phyloP scores from a whole-genome alignment of 352 stramenopile species.

The Pythium phragmitis region DNA sequence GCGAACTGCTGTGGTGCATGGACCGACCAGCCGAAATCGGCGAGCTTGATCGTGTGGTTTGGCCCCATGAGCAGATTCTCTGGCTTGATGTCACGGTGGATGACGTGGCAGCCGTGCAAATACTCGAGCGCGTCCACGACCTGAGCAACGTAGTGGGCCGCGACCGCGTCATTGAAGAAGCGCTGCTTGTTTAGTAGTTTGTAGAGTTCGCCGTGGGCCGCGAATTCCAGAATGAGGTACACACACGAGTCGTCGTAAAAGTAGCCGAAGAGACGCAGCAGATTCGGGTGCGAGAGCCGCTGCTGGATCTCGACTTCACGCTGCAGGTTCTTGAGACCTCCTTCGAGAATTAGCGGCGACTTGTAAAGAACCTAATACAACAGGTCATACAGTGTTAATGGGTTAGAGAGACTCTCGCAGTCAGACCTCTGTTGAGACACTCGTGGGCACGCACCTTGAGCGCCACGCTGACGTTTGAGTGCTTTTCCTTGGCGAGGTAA shows the following conservation, averaged over 20 bases:
- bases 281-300: slow-evolving; percentile 69
- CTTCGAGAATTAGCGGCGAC: slow-evolving; percentile 54
- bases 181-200: slow-evolving; percentile 65
- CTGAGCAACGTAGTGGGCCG: slow-evolving; percentile 74
- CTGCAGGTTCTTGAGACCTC: slow-evolving; percentile 60
- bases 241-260: slow-evolving; percentile 85
- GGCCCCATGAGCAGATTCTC: slow-evolving; percentile 81
- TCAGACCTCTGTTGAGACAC: neutral
- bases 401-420: neutral
- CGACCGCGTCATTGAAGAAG: slow-evolving; percentile 48
- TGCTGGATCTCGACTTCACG: slow-evolving; percentile 86
- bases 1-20: slow-evolving; percentile 64
- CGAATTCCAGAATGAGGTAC: slow-evolving; percentile 86
- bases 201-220: slow-evolving; percentile 77
- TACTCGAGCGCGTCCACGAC: slow-evolving; percentile 76
- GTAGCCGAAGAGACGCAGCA: slow-evolving; percentile 77
- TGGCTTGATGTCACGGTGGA: slow-evolving; percentile 89
- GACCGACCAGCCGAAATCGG: slow-evolving; percentile 87
- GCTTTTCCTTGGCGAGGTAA: slow-evolving; percentile 76
- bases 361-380: slow-evolving; percentile 60
- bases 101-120: slow-evolving; percentile 74
- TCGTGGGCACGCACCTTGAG: slow-evolving; percentile 56
- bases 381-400: neutral
- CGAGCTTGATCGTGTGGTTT: slow-evolving; percentile 81
- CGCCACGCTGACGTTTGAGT: slow-evolving; percentile 61